These are phyloP conservation scores for Metschnikowia shivogae DNA, from an alignment of 805 yeast species.

Conservation along the genomic window DNA sequence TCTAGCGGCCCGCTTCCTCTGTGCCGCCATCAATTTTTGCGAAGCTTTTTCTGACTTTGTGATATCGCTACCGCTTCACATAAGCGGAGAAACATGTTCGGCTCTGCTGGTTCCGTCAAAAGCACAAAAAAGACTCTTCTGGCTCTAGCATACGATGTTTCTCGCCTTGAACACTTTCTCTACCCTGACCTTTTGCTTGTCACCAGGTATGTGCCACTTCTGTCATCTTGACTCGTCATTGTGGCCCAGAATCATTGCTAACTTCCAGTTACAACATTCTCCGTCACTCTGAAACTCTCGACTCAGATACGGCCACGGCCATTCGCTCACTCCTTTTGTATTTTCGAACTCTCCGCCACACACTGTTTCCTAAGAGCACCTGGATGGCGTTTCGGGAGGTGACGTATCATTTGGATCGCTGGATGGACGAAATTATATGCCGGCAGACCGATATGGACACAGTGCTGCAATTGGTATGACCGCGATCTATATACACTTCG, in stretches of 20 bases:
- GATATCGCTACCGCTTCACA: background rate
- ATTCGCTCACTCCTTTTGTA: conserved; percentile 1
- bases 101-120: background rate
- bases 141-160: conserved; percentile 1
- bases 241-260: background rate
- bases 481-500: background rate
- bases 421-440: conserved; percentile 1
- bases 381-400: background rate
- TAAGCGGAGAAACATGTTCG: background rate
- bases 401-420: background rate
- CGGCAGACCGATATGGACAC: conserved; percentile 1
- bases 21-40: background rate
- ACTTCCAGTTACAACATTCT: background rate
- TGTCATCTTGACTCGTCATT: background rate
- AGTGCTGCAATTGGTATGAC: background rate
- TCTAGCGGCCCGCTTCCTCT: background rate
- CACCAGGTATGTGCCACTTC: conserved; percentile 1
- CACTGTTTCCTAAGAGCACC: background rate
- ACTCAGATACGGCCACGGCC: background rate
- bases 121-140: background rate
- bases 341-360: conserved; percentile 2
- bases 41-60: background rate
- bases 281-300: background rate
- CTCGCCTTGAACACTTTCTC: conserved; percentile 2
- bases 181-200: background rate